These are phyloP conservation scores for Geranomyces variabilis DNA, from an alignment of 192 early-diverging fungal species.

Conservation along the genomic window DNA sequence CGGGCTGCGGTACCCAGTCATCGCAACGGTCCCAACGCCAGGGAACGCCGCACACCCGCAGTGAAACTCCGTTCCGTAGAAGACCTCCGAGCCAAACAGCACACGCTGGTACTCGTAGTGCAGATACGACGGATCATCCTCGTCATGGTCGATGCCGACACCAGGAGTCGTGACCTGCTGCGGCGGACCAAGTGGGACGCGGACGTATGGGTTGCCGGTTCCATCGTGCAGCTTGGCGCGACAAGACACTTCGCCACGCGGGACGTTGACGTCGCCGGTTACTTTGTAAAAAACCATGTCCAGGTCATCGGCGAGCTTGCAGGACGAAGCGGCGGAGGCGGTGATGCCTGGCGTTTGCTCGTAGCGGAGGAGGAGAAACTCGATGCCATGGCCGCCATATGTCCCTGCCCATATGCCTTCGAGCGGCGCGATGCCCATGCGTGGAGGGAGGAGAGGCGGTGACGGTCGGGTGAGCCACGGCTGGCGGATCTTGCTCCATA, in stretches of 20 bases:
- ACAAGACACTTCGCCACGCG: slow-evolving; percentile 36
- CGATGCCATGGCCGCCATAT: slow-evolving; percentile 40
- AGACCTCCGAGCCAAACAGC: no score
- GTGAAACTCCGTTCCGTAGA: slow-evolving; percentile 20
- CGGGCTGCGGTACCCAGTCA: slow-evolving; percentile 33
- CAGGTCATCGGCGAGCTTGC: not conserved
- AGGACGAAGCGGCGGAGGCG: not conserved
- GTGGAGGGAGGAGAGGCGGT: not conserved
- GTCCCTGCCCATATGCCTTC: slow-evolving; percentile 40
- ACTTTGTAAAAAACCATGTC: slow-evolving; percentile 31
- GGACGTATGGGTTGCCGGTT: slow-evolving; percentile 2
- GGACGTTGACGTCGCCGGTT: slow-evolving; percentile 46
- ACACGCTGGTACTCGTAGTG: no score
- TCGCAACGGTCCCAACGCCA: slow-evolving; percentile 39
- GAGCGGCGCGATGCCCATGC: slow-evolving; percentile 9
- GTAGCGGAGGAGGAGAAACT: slow-evolving; percentile 35
- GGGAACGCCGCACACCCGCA: slow-evolving; percentile 14
- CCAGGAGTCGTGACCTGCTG: not conserved
- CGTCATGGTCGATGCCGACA: not conserved
- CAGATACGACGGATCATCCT: not conserved
- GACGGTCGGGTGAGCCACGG: not conserved
- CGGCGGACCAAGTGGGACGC: not conserved
- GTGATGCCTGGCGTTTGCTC: not conserved
- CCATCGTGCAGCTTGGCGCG: slow-evolving; percentile 15
- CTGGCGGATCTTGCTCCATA: slow-evolving; percentile 7